Conservation (phyloP, 495 filamentous ascomycete genomes). For the Aeminium ludgeri region DNA sequence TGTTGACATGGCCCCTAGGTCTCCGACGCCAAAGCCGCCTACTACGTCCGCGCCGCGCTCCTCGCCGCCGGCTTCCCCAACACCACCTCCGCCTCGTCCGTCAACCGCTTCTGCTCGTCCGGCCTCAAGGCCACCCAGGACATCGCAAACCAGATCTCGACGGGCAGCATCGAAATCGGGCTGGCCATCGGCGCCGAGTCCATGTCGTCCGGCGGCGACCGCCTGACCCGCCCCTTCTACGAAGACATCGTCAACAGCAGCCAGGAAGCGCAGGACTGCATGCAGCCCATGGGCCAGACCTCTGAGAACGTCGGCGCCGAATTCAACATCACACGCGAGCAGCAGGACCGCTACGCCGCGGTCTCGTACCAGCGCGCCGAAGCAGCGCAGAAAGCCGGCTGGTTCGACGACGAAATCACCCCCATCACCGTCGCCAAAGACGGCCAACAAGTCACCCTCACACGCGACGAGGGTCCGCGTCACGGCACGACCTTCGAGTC, state of each 20-base stretch:
- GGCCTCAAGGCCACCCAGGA: constrained; percentile 89
- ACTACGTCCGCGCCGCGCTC: constrained; percentile 72
- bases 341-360: constrained; percentile 70
- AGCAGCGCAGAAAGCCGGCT: constrained; percentile 76
- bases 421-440: constrained; percentile 66
- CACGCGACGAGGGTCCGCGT: constrained; percentile 74
- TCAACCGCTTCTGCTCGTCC: constrained; percentile 95
- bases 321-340: constrained; percentile 65
- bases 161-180: constrained; percentile 69
- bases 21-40: constrained; percentile 68
- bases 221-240: constrained; percentile 55
- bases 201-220: constrained; percentile 60
- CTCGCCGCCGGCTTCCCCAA: constrained; percentile 91
- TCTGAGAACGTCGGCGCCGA: constrained; percentile 90
- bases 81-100: constrained; percentile 58
- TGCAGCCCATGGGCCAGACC: constrained; percentile 95
- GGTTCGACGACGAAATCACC: constrained; percentile 87
- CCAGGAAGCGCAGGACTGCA: constrained; percentile 70
- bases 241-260: constrained; percentile 48
- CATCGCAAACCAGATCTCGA: constrained; percentile 73
- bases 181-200: constrained; percentile 75
- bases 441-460: constrained; percentile 56
- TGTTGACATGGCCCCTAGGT: constrained; percentile 39
- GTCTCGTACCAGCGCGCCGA: constrained; percentile 80
- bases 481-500: constrained; percentile 74